Evolutionary conservation across 225 moss, liverwort and hornwort species (phyloP), one percentile per base, ranked within the genome.

Genomic region (Asterella californica): DNA sequence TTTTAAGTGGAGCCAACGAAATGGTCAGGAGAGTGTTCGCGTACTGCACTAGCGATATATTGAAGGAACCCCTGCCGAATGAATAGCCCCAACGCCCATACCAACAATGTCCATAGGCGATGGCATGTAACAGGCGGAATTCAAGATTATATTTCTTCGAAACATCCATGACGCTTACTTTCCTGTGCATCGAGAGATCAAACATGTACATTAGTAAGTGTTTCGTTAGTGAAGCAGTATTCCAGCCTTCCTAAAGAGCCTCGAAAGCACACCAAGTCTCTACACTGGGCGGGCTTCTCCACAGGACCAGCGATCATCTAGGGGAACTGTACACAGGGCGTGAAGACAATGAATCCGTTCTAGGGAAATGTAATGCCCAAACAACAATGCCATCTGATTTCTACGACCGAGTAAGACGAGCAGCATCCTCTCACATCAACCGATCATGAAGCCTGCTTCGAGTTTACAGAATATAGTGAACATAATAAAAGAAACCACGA

Each of bases 41-140:
- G 55, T 94, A 94, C 90, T 88, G 87, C 76, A 84, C 87, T 79
- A 84, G 85, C 15, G 92, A 88, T 17, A 94, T 92, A 75, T 92
- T 89, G 81, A 92, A 94, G 83, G 92, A 90, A 24, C 94, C 94
- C 69, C 89, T 90, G 47, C 92, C 94, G 36, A 94, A 94, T 50
- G 87, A 83, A 78, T 92, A 94, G 12, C 92, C 94, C 94, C 94
- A 94, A 48, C 88, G 86, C 42, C 94, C 94, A 79, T 94, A 94
- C 94, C 94, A 94, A 72, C 92, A 87, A 72, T 92, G 89, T 36
- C 94, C 94, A 79, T 92, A 88, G 55, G 87, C 92, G 50, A 94
- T 88, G 33, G 90, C 89, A 74, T 94, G 94, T 19, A 92, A 83
- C 34, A 94, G 88, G 64, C 94, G 94, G 69, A 92, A 87, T 66